Percentiles rank a stretch among this genome's conserved stretches.
phyloP scores from a whole-genome alignment of 1,284 basidiomycete genomes.

The Paramarasmius palmivorus region DNA sequence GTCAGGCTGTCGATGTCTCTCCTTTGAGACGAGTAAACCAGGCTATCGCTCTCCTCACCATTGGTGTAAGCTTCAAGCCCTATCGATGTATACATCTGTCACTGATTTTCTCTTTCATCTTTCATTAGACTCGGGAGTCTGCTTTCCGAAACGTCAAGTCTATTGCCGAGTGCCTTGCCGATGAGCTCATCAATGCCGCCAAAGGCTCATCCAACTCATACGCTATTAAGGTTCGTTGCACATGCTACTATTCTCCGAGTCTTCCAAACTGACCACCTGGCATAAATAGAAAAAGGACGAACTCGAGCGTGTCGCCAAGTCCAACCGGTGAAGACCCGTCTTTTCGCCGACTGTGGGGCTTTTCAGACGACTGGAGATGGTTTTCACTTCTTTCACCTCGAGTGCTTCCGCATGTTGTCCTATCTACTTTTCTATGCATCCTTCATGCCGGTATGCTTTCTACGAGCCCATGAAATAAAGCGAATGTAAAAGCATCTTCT shows the following conservation, averaged over 20 bases:
- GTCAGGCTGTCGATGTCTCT: slow-evolving; percentile 99
- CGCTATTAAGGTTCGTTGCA: slow-evolving; percentile 85
- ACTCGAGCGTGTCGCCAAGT: slow-evolving; percentile 99
- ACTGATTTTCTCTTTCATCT: slow-evolving; percentile 14
- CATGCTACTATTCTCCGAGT: no score
- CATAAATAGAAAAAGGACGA: slow-evolving; percentile 87
- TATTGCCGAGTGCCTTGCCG: slow-evolving; percentile 97
- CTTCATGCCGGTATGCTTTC: slow-evolving; percentile 6
- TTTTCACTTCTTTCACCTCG: background rate
- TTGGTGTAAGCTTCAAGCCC: slow-evolving; percentile 67
- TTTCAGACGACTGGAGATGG: background rate
- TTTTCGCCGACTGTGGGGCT: background rate
- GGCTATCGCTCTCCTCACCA: slow-evolving; percentile 93
- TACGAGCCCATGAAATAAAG: slow-evolving; percentile 2
- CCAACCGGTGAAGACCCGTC: slow-evolving; percentile 82
- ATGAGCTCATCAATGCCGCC: slow-evolving; percentile 99
- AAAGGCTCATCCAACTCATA: slow-evolving; percentile 99
- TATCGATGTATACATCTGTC: background rate
- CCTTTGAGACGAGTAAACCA: slow-evolving; percentile 99
- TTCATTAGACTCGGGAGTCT: slow-evolving; percentile 94
- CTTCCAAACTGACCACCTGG: slow-evolving; percentile 12
- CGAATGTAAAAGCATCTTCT: background rate
- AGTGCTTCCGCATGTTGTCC: background rate
- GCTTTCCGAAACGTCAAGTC: slow-evolving; percentile 99
- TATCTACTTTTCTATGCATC: background rate